phyloP scores from a whole-genome alignment of 2,329 filamentous ascomycete genomes.

The Pseudogymnoascus sp. region DNA sequence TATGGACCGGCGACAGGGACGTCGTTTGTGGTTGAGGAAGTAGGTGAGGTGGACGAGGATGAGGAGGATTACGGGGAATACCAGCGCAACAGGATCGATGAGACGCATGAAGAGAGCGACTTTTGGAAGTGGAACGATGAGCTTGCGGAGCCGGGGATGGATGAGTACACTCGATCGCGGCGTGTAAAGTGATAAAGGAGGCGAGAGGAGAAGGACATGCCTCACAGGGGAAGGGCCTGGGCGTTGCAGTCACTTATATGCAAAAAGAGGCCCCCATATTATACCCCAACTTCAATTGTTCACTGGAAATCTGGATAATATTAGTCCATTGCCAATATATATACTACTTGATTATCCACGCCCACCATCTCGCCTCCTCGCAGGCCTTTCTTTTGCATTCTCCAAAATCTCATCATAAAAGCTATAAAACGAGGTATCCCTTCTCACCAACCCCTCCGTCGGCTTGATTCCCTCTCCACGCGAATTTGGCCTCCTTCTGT shows the following conservation, averaged over 20 bases:
- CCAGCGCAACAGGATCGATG: conserved; percentile 27
- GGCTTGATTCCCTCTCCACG: background rate
- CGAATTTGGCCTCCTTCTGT: background rate
- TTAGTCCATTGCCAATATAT: background rate
- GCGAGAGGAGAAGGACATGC: background rate
- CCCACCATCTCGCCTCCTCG: background rate
- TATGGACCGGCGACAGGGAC: conserved; percentile 36
- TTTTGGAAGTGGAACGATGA: conserved; percentile 23
- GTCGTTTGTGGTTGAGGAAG: conserved; percentile 38
- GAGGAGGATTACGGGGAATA: conserved; percentile 38
- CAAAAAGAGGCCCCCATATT: background rate
- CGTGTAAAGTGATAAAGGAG: background rate
- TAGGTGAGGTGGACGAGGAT: conserved; percentile 35
- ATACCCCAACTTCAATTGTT: background rate
- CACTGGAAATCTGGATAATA: background rate
- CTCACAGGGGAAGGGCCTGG: background rate
- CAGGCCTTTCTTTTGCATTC: background rate
- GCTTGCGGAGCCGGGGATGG: background rate
- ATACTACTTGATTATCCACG: background rate
- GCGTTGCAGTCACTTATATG: background rate
- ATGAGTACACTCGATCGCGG: conserved; percentile 7
- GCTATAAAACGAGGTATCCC: background rate
- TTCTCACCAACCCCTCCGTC: background rate
- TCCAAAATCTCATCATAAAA: conserved; percentile 4
- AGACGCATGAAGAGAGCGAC: conserved; percentile 16